A percentile compares a stretch with the other conserved stretches of the same genome.
Evolutionary conservation across 192 early-diverging fungal genomes (phyloP).

Genomic region (Backusella mclennaniae): DNA sequence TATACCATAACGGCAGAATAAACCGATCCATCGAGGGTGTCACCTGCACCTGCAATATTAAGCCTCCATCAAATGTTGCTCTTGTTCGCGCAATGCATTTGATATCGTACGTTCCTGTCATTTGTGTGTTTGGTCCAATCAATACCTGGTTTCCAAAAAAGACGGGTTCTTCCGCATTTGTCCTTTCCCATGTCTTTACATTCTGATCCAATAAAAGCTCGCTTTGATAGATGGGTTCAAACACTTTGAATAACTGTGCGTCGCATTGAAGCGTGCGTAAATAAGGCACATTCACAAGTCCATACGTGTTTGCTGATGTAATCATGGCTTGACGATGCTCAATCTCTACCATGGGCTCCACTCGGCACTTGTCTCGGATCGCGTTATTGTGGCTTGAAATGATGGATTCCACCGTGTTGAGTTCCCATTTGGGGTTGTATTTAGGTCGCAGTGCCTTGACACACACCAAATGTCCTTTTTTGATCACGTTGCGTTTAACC

Average conservation of each 20-base stretch:
- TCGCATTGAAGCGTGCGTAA: neutral
- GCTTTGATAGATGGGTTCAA: neutral
- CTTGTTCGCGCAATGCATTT: neutral
- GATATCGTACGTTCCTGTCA: neutral
- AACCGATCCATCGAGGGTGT: neutral
- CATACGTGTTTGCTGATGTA: neutral
- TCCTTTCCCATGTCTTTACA: neutral
- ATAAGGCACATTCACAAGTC: neutral
- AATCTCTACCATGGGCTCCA: neutral
- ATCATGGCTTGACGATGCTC: neutral
- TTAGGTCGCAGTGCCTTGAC: slow-evolving; percentile 12
- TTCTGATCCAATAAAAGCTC: neutral
- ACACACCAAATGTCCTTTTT: slow-evolving; percentile 9
- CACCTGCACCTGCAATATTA: neutral
- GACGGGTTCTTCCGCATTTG: neutral
- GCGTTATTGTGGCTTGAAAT: slow-evolving; percentile 12
- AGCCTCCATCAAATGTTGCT: neutral
- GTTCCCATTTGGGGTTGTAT: slow-evolving; percentile 24
- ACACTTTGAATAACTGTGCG: neutral
- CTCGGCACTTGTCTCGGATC: neutral
- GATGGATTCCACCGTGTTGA: neutral
- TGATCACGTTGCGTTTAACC: neutral
- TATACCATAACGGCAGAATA: slow-evolving; percentile 21
- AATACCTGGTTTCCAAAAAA: slow-evolving; percentile 14
- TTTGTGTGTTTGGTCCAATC: neutral